Evolutionary conservation across 75 land plant genomes (phyloP).

Genomic region (Pinus albicaulis): DNA sequence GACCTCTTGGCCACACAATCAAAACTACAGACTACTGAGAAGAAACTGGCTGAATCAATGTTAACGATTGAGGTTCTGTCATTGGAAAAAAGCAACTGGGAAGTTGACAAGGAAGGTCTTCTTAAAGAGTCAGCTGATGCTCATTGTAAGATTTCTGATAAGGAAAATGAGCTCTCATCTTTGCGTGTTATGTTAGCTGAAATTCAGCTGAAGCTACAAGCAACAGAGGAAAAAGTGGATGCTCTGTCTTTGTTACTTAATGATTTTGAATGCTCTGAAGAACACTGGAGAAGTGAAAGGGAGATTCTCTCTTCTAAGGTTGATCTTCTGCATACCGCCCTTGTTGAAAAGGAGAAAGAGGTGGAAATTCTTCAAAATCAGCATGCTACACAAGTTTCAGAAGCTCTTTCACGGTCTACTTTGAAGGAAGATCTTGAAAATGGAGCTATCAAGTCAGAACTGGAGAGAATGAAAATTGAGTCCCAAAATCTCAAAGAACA

Average conservation of each 20-base stretch:
- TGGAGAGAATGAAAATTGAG: background rate
- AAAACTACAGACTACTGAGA: constrained; percentile 8
- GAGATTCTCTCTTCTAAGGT: background rate
- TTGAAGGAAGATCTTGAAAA: background rate
- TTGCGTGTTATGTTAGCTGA: constrained; percentile 4
- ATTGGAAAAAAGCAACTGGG: constrained; percentile 8
- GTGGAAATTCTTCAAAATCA: constrained; percentile 5
- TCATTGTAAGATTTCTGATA: background rate
- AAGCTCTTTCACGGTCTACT: background rate
- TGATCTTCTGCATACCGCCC: constrained; percentile 7
- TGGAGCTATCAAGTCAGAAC: background rate
- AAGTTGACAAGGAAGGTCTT: constrained; percentile 7
- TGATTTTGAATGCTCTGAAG: constrained; percentile 8
- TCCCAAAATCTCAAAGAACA: background rate
- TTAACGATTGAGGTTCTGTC: constrained; percentile 7
- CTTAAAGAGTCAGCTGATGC: constrained; percentile 13
- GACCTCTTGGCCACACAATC: background rate
- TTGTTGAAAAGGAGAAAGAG: constrained; percentile 13
- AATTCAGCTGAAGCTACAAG: constrained; percentile 5
- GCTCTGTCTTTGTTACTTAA: background rate
- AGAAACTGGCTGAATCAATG: constrained; percentile 18
- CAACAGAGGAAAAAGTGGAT: background rate
- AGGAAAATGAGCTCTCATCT: constrained; percentile 6
- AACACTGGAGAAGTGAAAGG: constrained; percentile 8
- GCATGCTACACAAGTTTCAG: background rate